These are phyloP conservation scores for Torulaspora pretoriensis DNA, from an alignment of 1,139 yeast genomes.

Conservation along the genomic window DNA sequence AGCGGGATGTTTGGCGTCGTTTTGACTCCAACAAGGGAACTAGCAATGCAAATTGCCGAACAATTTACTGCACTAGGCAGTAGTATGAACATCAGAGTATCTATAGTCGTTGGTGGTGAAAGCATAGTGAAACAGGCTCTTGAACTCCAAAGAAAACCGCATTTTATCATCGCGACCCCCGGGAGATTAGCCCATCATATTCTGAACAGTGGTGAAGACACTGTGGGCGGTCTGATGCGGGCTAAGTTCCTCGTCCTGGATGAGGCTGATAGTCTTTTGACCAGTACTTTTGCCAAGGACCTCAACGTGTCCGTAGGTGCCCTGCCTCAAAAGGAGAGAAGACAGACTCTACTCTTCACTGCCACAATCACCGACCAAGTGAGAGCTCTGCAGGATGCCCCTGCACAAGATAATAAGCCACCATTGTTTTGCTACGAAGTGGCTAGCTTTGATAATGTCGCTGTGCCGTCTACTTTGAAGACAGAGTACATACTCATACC, in stretches of 20 bases:
- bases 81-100: slow-evolving; percentile 72
- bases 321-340: slow-evolving; percentile 62
- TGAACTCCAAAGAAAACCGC: slow-evolving; percentile 78
- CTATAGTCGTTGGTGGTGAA: slow-evolving; percentile 90
- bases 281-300: slow-evolving; percentile 79
- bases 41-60: slow-evolving; percentile 95
- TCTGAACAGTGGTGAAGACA: slow-evolving; percentile 82
- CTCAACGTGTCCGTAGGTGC: slow-evolving; percentile 65
- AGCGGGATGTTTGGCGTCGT: slow-evolving; percentile 85
- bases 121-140: slow-evolving; percentile 85
- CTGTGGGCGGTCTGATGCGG: slow-evolving; percentile 70
- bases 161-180: slow-evolving; percentile 94
- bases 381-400: slow-evolving; percentile 67
- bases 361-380: slow-evolving; percentile 97
- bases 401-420: slow-evolving; percentile 55
- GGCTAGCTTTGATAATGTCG: slow-evolving; percentile 63
- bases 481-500: slow-evolving; percentile 60
- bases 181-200: slow-evolving; percentile 95
- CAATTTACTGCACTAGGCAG: slow-evolving; percentile 94
- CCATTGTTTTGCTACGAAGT: slow-evolving; percentile 78
- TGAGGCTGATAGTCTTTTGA: slow-evolving; percentile 91
- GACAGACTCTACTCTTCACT: slow-evolving; percentile 88
- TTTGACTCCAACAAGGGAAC: slow-evolving; percentile 90
- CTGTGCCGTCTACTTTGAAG: slow-evolving; percentile 70
- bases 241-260: slow-evolving; percentile 81